Base-by-base conservation (phyloP, 2,329 filamentous ascomycete genomes). In the Ceratocystis huliohia region DNA sequence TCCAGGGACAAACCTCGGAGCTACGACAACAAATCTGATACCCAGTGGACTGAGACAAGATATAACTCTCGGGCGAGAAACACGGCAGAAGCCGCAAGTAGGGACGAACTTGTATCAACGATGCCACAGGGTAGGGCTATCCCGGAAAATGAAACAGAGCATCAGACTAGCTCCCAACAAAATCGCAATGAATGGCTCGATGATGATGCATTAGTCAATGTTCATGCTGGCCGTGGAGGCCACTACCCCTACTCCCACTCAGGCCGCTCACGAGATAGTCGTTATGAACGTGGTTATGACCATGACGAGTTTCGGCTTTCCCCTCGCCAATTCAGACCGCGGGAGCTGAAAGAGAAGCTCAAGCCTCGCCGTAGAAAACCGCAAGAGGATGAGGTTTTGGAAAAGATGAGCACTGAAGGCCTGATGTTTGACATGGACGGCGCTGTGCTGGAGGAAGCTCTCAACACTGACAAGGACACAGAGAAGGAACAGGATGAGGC, bases 361-460 rank as follows among this genome's bases (percentile, higher is more conserved):
- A 28, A 33, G 25, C 13, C 53, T 7, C 53, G 17, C 25, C 53
- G 53, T 30, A 57, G 53, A 28, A 10, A 13, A 57, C 13, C 15
- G 6, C n/a, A 25, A 15, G 13, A 30, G 10, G 53, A 57, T 15
- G 53, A 57, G 53, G 28, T 57, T 25, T 30, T 57, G 22, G 25
- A 33, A 30, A 68, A 64, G 50, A 66, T 68, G 48, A 56, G 50
- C 8, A 4, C 48, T 20, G 61, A 68, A 6, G 67, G 67, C 10
- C 53, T 68, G 10, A 64, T 68, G 64, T 68, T 68, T 46, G 67
- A 64, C 30, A 61, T 53, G 5, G 4, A 64, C 5, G 67, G 67
- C 37, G 37, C 61, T 7, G 20, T 48, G 46, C 30, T 25, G 46
- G 41, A 50, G 22, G 41, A 48, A 20, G 17, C 41, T 48, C 10